Evolutionary conservation across 1,284 basidiomycete species (phyloP), one percentile per base, ranked within the genome.

Genomic region (Cryptococcus floricola): DNA sequence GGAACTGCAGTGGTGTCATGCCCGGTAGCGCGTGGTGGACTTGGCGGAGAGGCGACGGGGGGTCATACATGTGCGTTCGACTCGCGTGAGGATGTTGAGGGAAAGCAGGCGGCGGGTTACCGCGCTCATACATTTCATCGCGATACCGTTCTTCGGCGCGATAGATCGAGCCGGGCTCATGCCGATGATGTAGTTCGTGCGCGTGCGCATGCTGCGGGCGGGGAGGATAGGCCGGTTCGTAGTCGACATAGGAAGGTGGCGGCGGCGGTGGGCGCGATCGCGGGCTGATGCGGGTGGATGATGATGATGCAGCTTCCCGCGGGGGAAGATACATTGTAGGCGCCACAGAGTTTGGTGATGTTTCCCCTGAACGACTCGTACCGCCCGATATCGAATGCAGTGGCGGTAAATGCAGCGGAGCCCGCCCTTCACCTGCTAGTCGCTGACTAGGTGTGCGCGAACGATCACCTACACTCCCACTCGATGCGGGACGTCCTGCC

Each of bases 21-120:
- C 14, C 18, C 4, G 45, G 23, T 3, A 4, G 45, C 18, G 25
- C 8, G 18, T 46, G 45, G 12, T 48, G 27, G 12, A 50, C 19
- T n/a, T 27, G 13, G 23, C 59, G 52, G 16, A 60, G 43, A 18
- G 59, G 59, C n/a, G 59, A 60, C 16, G 59, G 34, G 23, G 54
- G 44, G 18, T 60, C 59, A 28, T 60, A 57, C 10, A 37, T 19
- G 16, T 53, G 51, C 9, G 31, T 14, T 18, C 39, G 37, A 23
- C 6, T 13, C 16, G 46, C 19, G 19, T 46, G 27, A 25, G 19
- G 18, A 28, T 25, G 6, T 8, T 16, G 45, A 23, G 45, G 41
- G 41, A n/a, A 42, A 42, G 41, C 13, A 4, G 41, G 41, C 41
- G 41, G 41, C 41, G 41, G 19, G 18, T 12, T 12, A 25, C 45